Conservation (phyloP, 495 filamentous ascomycete species). For the Penicillium goetzii region DNA sequence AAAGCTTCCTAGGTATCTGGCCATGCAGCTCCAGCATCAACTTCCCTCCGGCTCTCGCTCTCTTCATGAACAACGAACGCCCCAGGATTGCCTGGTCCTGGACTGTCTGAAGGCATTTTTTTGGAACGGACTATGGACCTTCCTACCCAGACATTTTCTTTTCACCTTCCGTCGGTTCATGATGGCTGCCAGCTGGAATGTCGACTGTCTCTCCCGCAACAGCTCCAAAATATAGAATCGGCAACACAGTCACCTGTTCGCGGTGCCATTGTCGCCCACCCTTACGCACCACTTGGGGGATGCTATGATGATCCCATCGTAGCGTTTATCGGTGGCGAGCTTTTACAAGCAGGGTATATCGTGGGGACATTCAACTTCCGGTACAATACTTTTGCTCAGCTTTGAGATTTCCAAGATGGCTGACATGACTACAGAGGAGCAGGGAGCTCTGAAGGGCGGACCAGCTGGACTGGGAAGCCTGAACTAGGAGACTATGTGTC, state of each 20-base stretch:
- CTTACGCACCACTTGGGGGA: slow-evolving; percentile 87
- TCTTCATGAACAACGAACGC: not conserved
- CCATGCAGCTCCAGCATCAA: not conserved
- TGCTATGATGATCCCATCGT: slow-evolving; percentile 84
- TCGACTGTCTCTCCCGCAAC: slow-evolving; percentile 72
- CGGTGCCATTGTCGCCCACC: slow-evolving; percentile 84
- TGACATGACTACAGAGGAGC: slow-evolving; percentile 64
- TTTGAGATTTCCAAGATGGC: not conserved
- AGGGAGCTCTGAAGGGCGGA: slow-evolving; percentile 70
- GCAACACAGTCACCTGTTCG: slow-evolving; percentile 36
- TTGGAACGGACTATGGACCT: slow-evolving; percentile 37
- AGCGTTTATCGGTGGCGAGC: slow-evolving; percentile 58
- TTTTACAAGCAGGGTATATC: slow-evolving; percentile 69
- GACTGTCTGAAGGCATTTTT: not conserved
- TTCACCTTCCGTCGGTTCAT: slow-evolving; percentile 73
- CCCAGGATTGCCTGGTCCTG: not conserved
- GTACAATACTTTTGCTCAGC: slow-evolving; percentile 46
- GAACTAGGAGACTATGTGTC: slow-evolving; percentile 83
- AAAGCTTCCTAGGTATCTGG: not conserved
- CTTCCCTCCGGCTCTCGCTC: not conserved
- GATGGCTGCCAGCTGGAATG: slow-evolving; percentile 76
- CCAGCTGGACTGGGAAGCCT: slow-evolving; percentile 81
- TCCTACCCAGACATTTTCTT: slow-evolving; percentile 64
- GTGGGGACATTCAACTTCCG: slow-evolving; percentile 94
- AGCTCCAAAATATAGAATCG: slow-evolving; percentile 33